Evolutionary conservation across 106 monocot genomes (phyloP).

Genomic region (Narthecium ossifragum): DNA sequence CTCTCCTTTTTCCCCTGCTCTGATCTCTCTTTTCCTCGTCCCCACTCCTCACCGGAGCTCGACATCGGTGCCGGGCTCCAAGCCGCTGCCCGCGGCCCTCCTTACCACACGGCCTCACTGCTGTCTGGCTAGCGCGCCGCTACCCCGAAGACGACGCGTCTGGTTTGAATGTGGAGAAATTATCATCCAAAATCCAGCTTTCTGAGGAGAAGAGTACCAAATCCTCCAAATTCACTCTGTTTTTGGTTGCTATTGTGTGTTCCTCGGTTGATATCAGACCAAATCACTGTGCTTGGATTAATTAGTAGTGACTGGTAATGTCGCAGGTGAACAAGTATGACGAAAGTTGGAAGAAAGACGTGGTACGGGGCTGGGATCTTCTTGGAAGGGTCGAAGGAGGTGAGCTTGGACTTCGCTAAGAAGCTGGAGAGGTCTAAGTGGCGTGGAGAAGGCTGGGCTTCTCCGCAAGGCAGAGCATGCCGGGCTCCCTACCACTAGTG

Average conservation of each 20-base stretch:
- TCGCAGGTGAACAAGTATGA: constrained; percentile 80
- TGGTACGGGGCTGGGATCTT: constrained; percentile 94
- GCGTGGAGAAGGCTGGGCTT: constrained; percentile 79
- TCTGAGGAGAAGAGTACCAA: neutral
- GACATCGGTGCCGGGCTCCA: no score
- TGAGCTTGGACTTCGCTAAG: constrained; percentile 65
- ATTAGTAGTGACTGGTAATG: neutral
- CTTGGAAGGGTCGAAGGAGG: constrained; percentile 62
- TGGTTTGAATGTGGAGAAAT: no score
- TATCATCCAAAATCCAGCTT: no score
- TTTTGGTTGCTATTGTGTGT: neutral
- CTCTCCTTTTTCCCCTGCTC: no score
- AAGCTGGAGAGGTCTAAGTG: constrained; percentile 78
- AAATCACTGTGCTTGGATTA: neutral
- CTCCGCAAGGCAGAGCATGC: constrained; percentile 75
- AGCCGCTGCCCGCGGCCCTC: no score
- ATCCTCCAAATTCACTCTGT: neutral
- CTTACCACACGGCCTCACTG: no score
- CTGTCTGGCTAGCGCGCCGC: no score
- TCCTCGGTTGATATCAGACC: neutral
- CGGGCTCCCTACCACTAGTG: no score
- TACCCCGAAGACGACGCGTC: no score
- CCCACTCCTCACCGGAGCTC: no score
- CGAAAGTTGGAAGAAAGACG: constrained; percentile 65
- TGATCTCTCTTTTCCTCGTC: no score